Evolutionary conservation across 2,329 filamentous ascomycete species (phyloP).

Genomic region (Penicillium hesseltinei): DNA sequence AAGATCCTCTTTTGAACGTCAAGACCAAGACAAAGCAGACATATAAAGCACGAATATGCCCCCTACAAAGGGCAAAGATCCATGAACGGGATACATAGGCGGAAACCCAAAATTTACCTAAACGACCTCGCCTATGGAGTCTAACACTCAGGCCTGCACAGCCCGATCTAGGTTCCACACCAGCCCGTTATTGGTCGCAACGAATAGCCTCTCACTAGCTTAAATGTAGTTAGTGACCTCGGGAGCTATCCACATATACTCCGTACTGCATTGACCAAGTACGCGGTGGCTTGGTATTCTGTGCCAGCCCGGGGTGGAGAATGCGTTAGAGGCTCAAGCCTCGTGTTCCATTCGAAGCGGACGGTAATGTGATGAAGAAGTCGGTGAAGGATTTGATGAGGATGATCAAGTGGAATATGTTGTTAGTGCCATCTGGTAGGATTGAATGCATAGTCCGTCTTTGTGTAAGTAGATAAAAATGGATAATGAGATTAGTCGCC

Average conservation of each 20-base stretch:
- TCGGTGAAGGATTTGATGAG: constrained; percentile 42
- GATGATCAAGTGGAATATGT: background rate
- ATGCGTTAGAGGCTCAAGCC: constrained; percentile 59
- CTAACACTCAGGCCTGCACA: background rate
- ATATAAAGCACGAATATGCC: no score
- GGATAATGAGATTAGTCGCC: background rate
- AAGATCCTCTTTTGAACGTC: no score
- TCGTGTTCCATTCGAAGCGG: constrained; percentile 56
- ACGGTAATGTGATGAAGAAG: constrained; percentile 46
- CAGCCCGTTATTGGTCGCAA: background rate
- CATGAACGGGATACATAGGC: no score
- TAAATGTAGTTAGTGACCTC: no score
- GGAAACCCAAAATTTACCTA: no score
- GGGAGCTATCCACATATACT: background rate
- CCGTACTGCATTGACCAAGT: no score
- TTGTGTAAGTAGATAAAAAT: background rate
- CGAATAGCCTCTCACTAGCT: background rate
- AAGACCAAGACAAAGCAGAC: no score
- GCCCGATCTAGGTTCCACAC: background rate
- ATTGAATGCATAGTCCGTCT: background rate
- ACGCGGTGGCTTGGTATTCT: constrained; percentile 41
- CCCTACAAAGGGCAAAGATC: no score
- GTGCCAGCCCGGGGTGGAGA: constrained; percentile 60
- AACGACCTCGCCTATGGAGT: no score
- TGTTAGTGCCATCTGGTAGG: no score